These are phyloP conservation scores for Odonthalia washingtoniensis DNA, from an alignment of 31 red algal genomes.

Conservation along the genomic window DNA sequence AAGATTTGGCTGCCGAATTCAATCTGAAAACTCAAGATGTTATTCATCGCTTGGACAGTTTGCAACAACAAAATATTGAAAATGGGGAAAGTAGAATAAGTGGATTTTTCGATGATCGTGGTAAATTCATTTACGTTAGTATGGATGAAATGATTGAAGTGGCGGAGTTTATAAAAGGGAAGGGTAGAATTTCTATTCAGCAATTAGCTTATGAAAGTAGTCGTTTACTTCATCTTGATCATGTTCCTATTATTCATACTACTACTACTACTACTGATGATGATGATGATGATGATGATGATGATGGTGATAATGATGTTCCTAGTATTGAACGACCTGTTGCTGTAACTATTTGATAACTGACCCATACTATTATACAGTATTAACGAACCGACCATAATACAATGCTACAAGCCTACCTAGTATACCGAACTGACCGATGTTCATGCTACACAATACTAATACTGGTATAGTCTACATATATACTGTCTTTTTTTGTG, in stretches of 20 bases:
- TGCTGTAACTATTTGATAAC: too few relatives aligned
- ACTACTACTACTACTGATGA: background rate
- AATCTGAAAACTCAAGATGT: slow-evolving; percentile 70
- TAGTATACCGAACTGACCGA: too few relatives aligned
- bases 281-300: too few relatives aligned
- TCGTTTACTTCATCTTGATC: slow-evolving; percentile 51
- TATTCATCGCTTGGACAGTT: slow-evolving; percentile 52
- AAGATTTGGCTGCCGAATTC: slow-evolving; percentile 76
- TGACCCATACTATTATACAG: too few relatives aligned
- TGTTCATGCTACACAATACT: too few relatives aligned
- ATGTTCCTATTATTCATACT: background rate
- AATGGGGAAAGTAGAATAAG: slow-evolving; percentile 47
- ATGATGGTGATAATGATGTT: too few relatives aligned
- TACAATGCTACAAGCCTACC: too few relatives aligned
- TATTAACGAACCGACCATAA: too few relatives aligned
- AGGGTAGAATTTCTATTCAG: slow-evolving; percentile 57
- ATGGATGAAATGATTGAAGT: slow-evolving; percentile 70
- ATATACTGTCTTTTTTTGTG: too few relatives aligned
- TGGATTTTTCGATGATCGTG: slow-evolving; percentile 90
- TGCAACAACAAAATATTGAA: too few relatives aligned
- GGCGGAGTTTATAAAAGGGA: slow-evolving; percentile 53
- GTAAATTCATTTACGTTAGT: slow-evolving; percentile 80
- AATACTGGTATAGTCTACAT: too few relatives aligned
- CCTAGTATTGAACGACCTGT: too few relatives aligned
- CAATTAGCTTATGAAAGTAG: slow-evolving; percentile 58